Evolutionary conservation across 2,329 filamentous ascomycete species (phyloP).

Genomic region (Fusarium sp.): DNA sequence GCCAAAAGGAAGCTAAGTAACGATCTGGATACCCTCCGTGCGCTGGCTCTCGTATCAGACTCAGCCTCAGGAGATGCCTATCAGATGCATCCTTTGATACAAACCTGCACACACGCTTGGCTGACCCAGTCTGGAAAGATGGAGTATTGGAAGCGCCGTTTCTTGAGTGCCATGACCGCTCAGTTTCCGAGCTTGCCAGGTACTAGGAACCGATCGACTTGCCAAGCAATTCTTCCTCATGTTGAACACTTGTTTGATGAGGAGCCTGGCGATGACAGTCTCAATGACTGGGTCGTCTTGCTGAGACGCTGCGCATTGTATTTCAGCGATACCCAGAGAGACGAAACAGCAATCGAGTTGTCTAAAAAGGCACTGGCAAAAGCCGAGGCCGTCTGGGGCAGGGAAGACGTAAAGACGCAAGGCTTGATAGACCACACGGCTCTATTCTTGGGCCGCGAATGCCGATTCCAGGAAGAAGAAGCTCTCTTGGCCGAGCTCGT

Average conservation of each 20-base stretch:
- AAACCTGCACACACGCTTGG: not conserved
- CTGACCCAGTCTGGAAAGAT: not conserved
- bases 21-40: not conserved
- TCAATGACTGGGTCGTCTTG: not conserved
- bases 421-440: not conserved
- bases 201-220: not conserved
- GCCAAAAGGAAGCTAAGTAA: not conserved
- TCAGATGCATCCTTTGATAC: not conserved
- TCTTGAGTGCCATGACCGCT: not conserved
- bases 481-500: not conserved
- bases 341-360: not conserved
- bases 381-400: not conserved
- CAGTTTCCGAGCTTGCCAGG: not conserved
- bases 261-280: not conserved
- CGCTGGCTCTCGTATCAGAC: not conserved
- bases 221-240: not conserved
- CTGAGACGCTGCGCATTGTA: not conserved
- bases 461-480: not conserved
- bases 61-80: not conserved
- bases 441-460: not conserved
- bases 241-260: not conserved
- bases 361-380: not conserved
- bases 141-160: not conserved
- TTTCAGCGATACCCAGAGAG: not conserved
- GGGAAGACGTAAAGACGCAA: not conserved